Evolutionary conservation across 2,329 filamentous ascomycete genomes (phyloP).

Genomic region (Herpotrichia juniperi): DNA sequence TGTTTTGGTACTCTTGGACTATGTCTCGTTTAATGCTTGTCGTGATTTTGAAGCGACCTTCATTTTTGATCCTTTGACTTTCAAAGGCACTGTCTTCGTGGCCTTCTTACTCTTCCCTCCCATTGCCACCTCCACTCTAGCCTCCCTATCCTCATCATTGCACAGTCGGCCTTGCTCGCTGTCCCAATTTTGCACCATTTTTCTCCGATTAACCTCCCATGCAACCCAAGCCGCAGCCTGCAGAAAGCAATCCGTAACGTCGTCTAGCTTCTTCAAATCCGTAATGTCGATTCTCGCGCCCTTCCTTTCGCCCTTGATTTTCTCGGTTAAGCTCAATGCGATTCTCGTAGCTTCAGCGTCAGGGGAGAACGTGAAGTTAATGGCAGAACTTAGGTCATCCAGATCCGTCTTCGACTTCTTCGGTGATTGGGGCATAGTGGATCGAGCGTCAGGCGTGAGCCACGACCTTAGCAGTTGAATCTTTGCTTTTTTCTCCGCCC

Average conservation of each 20-base stretch:
- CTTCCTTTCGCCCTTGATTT: not conserved
- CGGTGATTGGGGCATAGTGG: not conserved
- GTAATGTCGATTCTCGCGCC: constrained; percentile 10
- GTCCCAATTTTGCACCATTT: constrained; percentile 18
- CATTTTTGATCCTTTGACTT: too few species aligned
- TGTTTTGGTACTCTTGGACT: too few species aligned
- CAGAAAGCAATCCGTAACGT: constrained; percentile 78
- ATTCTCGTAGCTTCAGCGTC: constrained; percentile 45
- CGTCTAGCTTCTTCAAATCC: constrained; percentile 69
- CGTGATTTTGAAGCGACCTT: too few species aligned
- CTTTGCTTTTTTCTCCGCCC: constrained; percentile 64
- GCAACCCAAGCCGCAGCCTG: constrained; percentile 78
- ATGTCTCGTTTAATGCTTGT: too few species aligned
- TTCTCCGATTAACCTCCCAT: constrained; percentile 68
- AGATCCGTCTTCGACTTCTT: not conserved
- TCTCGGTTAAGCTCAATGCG: constrained; percentile 42
- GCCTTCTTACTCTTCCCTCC: not conserved
- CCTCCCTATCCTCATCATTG: not conserved
- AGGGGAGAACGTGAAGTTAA: constrained; percentile 34
- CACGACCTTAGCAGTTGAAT: constrained; percentile 62
- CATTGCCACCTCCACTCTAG: not conserved
- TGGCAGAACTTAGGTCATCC: not conserved
- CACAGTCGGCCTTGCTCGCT: not conserved
- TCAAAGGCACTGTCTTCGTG: not conserved
- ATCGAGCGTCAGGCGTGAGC: constrained; percentile 19